A percentile compares a stretch with the other conserved stretches of the same genome.
Evolutionary conservation across 371 early-diverging fungal species (phyloP).

Genomic region (Mortierella sp.): DNA sequence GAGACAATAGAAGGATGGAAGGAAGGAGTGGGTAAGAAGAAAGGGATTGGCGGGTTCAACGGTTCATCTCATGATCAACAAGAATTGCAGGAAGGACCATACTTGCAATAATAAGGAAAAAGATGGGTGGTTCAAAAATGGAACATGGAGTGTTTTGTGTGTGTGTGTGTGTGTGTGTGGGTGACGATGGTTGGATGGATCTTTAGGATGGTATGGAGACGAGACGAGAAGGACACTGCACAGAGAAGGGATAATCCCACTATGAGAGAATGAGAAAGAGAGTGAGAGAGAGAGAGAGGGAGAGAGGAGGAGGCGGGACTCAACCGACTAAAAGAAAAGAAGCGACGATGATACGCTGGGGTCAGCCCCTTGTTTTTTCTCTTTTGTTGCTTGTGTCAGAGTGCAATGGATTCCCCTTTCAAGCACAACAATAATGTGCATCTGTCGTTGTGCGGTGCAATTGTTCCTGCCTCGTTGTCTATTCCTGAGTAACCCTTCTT

Average conservation of each 20-base stretch:
- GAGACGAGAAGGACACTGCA: too few relatives aligned
- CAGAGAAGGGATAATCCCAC: too few relatives aligned
- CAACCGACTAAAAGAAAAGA: background rate
- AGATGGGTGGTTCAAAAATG: background rate
- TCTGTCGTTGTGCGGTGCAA: background rate
- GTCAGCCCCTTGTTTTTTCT: conserved; percentile 8
- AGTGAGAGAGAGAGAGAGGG: background rate
- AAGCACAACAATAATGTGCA: background rate
- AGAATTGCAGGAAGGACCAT: too few relatives aligned
- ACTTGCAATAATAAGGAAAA: background rate
- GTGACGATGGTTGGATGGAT: background rate
- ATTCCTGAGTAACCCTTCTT: background rate
- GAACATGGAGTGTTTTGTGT: background rate
- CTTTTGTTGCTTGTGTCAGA: background rate
- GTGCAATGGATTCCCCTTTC: background rate
- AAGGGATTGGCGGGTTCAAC: background rate
- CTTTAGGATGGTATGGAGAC: too few relatives aligned
- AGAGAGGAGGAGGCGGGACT: background rate
- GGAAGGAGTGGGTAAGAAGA: background rate
- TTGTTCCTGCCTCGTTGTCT: background rate
- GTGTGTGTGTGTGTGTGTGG: background rate
- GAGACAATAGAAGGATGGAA: background rate
- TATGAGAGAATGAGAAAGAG: background rate
- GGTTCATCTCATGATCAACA: background rate
- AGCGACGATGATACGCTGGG: background rate